These are phyloP conservation scores for Sinapis alba DNA, from an alignment of 441 rosid genomes.

Conservation along the genomic window DNA sequence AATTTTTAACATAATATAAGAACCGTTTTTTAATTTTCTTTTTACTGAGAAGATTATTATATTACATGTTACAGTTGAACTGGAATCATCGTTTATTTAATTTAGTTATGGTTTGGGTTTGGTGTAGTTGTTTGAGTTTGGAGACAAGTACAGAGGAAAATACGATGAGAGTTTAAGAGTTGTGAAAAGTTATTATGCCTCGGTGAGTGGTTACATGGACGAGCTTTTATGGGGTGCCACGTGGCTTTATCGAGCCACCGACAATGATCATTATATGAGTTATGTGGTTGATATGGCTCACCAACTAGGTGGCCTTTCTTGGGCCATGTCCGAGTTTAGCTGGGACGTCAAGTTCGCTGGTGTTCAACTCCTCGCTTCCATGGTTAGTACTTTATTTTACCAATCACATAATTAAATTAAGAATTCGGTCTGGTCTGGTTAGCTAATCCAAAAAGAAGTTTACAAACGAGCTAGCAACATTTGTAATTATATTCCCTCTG, in stretches of 20 bases:
- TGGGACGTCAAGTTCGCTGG: conserved; percentile 99
- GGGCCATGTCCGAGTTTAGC: conserved; percentile 96
- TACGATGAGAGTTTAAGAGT: conserved; percentile 72
- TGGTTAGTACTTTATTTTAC: conserved; percentile 47
- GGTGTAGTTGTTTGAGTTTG: conserved; percentile 84
- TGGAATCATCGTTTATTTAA: not conserved
- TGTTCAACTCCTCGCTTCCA: conserved; percentile 73
- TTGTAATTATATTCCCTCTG: too few species aligned
- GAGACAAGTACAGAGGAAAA: conserved; percentile 74
- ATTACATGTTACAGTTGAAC: conserved; percentile 36
- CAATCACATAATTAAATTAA: not conserved
- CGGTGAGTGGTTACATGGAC: conserved; percentile 97
- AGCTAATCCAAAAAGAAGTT: not conserved
- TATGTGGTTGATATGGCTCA: conserved; percentile 67
- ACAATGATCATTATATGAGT: conserved; percentile 56
- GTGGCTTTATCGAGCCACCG: conserved; percentile 98
- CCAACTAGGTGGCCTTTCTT: conserved; percentile 80
- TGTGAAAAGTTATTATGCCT: conserved; percentile 85
- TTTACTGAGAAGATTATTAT: too few species aligned
- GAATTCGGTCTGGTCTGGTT: not conserved
- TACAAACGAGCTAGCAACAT: not conserved
- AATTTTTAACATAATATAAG: too few species aligned
- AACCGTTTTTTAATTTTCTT: too few species aligned
- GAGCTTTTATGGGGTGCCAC: conserved; percentile 95
- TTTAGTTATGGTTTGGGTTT: not conserved